A percentile compares a stretch with the other conserved stretches of the same genome.
Evolutionary conservation across 2,329 filamentous ascomycete species (phyloP).

Genomic region (Thyridium curvatum): DNA sequence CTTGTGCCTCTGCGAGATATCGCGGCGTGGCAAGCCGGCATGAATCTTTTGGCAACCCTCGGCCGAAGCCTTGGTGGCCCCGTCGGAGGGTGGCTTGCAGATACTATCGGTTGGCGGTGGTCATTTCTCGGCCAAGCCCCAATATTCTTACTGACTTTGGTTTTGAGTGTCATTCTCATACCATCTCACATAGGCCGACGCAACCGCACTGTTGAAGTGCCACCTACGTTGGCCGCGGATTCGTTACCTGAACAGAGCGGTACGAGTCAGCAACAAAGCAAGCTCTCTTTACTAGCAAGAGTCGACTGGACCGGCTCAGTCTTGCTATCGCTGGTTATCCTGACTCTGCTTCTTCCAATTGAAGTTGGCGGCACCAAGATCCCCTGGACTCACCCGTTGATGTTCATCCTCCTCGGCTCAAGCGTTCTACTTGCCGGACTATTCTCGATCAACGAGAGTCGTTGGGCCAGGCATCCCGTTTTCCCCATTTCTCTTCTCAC

Average conservation of each 20-base stretch:
- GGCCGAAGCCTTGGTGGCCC: slow-evolving; percentile 47
- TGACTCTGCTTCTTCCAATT: slow-evolving; percentile 30
- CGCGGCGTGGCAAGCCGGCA: slow-evolving; percentile 44
- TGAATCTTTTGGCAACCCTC: slow-evolving; percentile 43
- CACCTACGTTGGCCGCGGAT: no score
- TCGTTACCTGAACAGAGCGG: no score
- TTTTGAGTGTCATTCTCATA: no score
- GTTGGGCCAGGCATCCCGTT: slow-evolving; percentile 47
- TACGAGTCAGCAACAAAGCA: no score
- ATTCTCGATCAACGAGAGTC: slow-evolving; percentile 24
- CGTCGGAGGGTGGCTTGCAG: slow-evolving; percentile 54
- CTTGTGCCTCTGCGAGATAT: slow-evolving; percentile 45
- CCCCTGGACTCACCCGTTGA: slow-evolving; percentile 27
- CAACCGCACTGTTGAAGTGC: no score
- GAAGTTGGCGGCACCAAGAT: slow-evolving; percentile 31
- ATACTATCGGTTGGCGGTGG: slow-evolving; percentile 62
- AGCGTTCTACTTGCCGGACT: slow-evolving; percentile 19
- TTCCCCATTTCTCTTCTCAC: slow-evolving; percentile 49
- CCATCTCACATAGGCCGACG: no score
- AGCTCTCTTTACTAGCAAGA: slow-evolving; percentile 28
- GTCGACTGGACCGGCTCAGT: slow-evolving; percentile 54
- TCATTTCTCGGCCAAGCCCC: slow-evolving; percentile 54
- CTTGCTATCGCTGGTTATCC: slow-evolving; percentile 29
- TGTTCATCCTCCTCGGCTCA: slow-evolving; percentile 21
- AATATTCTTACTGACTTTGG: no score